A percentile compares a stretch with the other conserved stretches of the same genome.
Evolutionary conservation across 495 filamentous ascomycete genomes (phyloP).

Genomic region (Parachaetomium inaequale): DNA sequence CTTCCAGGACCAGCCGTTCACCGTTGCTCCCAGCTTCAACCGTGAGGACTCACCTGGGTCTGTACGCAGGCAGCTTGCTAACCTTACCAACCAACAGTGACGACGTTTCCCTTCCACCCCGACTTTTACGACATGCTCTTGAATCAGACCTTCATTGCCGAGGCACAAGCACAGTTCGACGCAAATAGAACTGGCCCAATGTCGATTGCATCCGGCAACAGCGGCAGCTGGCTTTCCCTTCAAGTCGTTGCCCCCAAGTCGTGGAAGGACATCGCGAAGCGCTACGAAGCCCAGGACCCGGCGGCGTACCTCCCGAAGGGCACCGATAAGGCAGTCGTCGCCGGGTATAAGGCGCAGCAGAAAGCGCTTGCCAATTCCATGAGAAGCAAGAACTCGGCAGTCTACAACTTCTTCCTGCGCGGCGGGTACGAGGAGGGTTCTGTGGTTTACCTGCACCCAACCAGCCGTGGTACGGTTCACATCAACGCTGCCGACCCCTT

Average conservation of each 20-base stretch:
- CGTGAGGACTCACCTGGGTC: constrained; percentile 19
- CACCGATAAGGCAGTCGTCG: constrained; percentile 34
- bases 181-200: constrained; percentile 37
- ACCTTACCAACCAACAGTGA: constrained; percentile 19
- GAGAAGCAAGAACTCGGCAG: constrained; percentile 35
- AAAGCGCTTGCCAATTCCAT: constrained; percentile 34
- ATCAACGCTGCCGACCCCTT: constrained; percentile 41
- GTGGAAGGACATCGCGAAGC: constrained; percentile 33
- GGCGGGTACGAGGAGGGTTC: constrained; percentile 30
- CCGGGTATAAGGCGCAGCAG: constrained; percentile 44
- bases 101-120: constrained; percentile 32
- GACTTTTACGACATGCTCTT: constrained; percentile 29
- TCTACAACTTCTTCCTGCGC: constrained; percentile 37
- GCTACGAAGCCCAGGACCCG: constrained; percentile 37
- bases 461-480: constrained; percentile 42
- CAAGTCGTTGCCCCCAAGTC: constrained; percentile 37
- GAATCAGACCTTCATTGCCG: constrained; percentile 37
- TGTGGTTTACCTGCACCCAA: constrained; percentile 38
- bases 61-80: not conserved
- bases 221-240: constrained; percentile 38
- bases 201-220: constrained; percentile 39
- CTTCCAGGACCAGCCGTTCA: constrained; percentile 52
- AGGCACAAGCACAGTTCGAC: constrained; percentile 34
- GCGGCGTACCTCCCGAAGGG: constrained; percentile 34
- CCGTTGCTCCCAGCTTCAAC: constrained; percentile 27